These are phyloP conservation scores for Albatrellus ellisii DNA, from an alignment of 768 basidiomycete species.

Conservation along the genomic window DNA sequence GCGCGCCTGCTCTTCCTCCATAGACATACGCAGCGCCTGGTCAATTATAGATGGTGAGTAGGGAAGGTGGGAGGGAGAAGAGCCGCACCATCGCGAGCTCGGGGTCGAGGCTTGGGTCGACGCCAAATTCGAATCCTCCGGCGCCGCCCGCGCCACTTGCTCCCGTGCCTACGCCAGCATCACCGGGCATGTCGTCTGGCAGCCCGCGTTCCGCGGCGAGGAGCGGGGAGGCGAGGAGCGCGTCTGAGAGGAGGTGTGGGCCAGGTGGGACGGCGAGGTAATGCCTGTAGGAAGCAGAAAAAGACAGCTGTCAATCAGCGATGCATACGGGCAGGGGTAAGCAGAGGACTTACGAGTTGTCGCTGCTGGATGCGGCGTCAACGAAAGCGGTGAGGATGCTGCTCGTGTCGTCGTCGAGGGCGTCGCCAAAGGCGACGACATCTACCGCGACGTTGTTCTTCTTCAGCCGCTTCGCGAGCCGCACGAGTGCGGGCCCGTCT, in stretches of 20 bases:
- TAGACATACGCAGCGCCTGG: slow-evolving; percentile 92
- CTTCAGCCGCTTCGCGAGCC: slow-evolving; percentile 93
- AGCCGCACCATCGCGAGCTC: slow-evolving; percentile 84
- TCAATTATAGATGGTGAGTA: slow-evolving; percentile 1
- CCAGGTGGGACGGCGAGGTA: slow-evolving; percentile 70
- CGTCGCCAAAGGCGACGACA: slow-evolving; percentile 83
- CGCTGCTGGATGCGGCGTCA: slow-evolving; percentile 65
- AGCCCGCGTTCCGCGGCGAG: slow-evolving; percentile 71
- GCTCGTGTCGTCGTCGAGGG: slow-evolving; percentile 61
- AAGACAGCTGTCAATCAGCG: background rate
- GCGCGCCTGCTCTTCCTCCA: slow-evolving; percentile 88
- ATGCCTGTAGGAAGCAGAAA: slow-evolving; percentile 38
- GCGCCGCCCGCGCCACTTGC: slow-evolving; percentile 31
- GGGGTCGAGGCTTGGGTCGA: slow-evolving; percentile 92
- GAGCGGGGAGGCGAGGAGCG: slow-evolving; percentile 68
- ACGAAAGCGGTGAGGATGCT: slow-evolving; percentile 71
- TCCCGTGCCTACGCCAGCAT: slow-evolving; percentile 29
- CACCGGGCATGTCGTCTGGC: slow-evolving; percentile 44
- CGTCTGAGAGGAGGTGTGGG: slow-evolving; percentile 70
- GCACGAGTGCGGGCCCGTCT: slow-evolving; percentile 60
- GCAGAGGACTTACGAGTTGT: slow-evolving; percentile 63
- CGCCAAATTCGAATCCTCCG: slow-evolving; percentile 71
- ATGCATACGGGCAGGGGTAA: background rate
- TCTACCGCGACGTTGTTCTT: slow-evolving; percentile 99
- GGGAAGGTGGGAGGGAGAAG: background rate